Conservation (phyloP, 2,329 filamentous ascomycete species). For the Fonsecaea pugnacius region DNA sequence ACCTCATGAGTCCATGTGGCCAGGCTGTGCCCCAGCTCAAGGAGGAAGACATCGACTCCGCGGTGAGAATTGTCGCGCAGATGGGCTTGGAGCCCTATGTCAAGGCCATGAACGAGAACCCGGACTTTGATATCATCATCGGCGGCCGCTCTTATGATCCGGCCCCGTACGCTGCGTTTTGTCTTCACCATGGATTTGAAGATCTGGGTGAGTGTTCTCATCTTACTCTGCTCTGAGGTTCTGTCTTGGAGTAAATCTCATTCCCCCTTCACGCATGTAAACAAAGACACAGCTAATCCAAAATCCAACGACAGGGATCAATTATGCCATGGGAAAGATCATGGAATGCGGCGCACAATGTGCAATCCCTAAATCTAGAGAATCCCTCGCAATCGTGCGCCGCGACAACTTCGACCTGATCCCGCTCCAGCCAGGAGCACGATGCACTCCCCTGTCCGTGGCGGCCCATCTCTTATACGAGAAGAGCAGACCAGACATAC, state of each 20-base stretch:
- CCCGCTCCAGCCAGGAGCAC: conserved; percentile 46
- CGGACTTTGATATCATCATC: conserved; percentile 55
- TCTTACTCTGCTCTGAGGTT: too few relatives aligned
- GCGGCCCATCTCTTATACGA: conserved; percentile 60
- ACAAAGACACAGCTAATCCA: not conserved
- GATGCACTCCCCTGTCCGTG: conserved; percentile 55
- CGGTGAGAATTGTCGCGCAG: conserved; percentile 49
- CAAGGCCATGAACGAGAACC: conserved; percentile 47
- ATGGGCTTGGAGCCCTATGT: conserved; percentile 54
- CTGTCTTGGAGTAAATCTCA: too few relatives aligned
- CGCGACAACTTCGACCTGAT: conserved; percentile 55
- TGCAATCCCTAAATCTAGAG: conserved; percentile 53
- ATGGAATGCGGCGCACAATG: conserved; percentile 59
- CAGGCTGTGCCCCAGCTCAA: conserved; percentile 48
- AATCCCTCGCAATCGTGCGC: conserved; percentile 50
- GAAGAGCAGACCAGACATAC: conserved; percentile 57
- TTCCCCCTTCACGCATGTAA: not conserved
- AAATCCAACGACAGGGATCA: conserved; percentile 40
- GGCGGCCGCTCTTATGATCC: conserved; percentile 53
- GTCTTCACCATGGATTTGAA: conserved; percentile 43
- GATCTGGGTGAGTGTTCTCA: conserved; percentile 16
- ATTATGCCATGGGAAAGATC: conserved; percentile 61
- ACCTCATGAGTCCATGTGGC: conserved; percentile 44
- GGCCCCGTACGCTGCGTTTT: conserved; percentile 48
- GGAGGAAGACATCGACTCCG: conserved; percentile 46